Percentiles rank a stretch among this genome's conserved stretches.
Conservation (phyloP, 2,329 filamentous ascomycete species). For the Sarocladiaceae sp. region DNA sequence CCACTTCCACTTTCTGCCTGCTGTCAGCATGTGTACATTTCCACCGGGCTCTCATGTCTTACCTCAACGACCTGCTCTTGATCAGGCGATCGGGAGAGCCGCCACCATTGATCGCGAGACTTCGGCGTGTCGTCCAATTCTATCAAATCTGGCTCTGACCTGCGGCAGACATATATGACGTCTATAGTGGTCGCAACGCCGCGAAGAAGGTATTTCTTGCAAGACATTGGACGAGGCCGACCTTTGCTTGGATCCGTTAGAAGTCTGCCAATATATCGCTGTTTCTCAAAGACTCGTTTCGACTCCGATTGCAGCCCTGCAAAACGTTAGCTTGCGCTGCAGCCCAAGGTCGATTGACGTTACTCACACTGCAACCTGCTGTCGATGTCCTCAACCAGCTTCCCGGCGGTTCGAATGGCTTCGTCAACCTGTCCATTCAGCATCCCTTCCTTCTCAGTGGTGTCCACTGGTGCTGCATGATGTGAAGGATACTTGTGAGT, state of each 20-base stretch:
- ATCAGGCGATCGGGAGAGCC: constrained; percentile 37
- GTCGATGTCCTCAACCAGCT: constrained; percentile 25
- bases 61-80: constrained; percentile 42
- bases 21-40: constrained; percentile 17
- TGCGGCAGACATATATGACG: constrained; percentile 46
- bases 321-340: background rate
- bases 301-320: constrained; percentile 26
- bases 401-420: constrained; percentile 27
- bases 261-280: constrained; percentile 33
- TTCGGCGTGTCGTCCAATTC: constrained; percentile 31
- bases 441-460: constrained; percentile 27
- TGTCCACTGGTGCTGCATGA: constrained; percentile 31
- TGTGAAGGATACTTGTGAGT: constrained; percentile 33
- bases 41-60: constrained; percentile 15
- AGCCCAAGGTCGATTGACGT: background rate
- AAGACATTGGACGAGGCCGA: constrained; percentile 32
- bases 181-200: constrained; percentile 45
- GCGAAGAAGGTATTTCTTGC: constrained; percentile 45
- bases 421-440: constrained; percentile 26
- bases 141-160: constrained; percentile 35
- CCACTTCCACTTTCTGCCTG: constrained; percentile 41
- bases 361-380: constrained; percentile 2
- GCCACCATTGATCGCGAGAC: constrained; percentile 52
- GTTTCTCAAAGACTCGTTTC: constrained; percentile 27
- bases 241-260: constrained; percentile 35